Base-by-base conservation (phyloP, 306 rosid species). In the Cotoneaster glaucophyllus region DNA sequence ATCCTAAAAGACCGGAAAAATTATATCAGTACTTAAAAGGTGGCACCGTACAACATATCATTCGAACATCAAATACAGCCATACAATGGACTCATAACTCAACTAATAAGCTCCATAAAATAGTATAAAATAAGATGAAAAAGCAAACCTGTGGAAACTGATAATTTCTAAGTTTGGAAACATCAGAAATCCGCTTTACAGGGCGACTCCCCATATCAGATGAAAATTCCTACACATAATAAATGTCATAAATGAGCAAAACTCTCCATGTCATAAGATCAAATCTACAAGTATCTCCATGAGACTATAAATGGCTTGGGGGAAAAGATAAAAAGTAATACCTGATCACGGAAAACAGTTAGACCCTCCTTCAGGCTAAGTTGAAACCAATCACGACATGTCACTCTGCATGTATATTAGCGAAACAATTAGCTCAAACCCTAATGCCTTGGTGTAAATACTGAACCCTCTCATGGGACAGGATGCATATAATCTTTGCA, bases 381-480 rank as follows among this genome's bases (percentile, higher is more conserved):
- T 90, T 96, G 99, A 92, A 96, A 96, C 99, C 99, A 96, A 79
- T 96, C 99, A 5, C 99, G 99, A 50, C 99, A 96, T 43, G 99
- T 96, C 78, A 96, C 99, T 85, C 99, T 95, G 87, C 80, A 82
- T 82, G 77, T 59, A 66, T 66, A 58, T 75, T 72, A 75, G 73
- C 57, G 62, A 84, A 83, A 83, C 28, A 22, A 64, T 77, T 64
- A 77, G 64, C 80, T 80, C 34, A 83, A 50, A 50, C 54, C 54
- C 54, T 50, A 50, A 50, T 50, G 54, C 54, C 54, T 50, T 15
- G 21, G 54, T 50, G 54, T 50, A 50, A 50, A 5, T 50, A 50
- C 8, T 50, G 54, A 50, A 50, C 54, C 8, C 8, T 50, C 37
- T 41, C 48, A 70, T 21, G 34, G 78, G 31, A 61, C 41, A 37